Conservation (phyloP, 202 grass and related monocot genomes). For the Zoysia matrella region DNA sequence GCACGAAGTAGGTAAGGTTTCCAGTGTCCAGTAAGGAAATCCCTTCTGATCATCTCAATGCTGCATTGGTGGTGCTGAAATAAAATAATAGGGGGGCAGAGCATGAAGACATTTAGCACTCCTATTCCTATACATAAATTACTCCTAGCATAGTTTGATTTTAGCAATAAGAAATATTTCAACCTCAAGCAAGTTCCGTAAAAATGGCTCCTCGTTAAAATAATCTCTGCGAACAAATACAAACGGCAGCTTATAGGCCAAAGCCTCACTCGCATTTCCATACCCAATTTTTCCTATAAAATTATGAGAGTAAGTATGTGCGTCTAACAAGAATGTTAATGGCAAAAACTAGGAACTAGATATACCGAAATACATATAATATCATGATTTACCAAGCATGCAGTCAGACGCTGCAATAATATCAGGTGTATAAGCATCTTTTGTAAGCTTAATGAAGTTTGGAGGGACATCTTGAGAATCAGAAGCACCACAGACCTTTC, state of each 20-base stretch:
- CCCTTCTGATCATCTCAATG: constrained; percentile 97
- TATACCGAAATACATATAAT: constrained; percentile 14
- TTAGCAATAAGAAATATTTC: constrained; percentile 40
- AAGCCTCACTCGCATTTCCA: constrained; percentile 92
- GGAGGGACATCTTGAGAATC: constrained; percentile 81
- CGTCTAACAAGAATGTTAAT: constrained; percentile 8
- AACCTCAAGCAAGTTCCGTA: constrained; percentile 99
- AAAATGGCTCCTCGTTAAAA: constrained; percentile 98
- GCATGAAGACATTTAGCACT: constrained; percentile 14
- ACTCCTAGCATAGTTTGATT: constrained; percentile 9
- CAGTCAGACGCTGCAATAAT: constrained; percentile 96
- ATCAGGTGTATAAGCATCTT: constrained; percentile 96
- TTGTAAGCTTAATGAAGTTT: constrained; percentile 96
- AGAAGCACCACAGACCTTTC: constrained; percentile 95
- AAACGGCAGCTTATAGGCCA: constrained; percentile 96
- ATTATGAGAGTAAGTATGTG: constrained; percentile 18
- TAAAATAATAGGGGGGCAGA: constrained; percentile 28
- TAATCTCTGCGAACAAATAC: constrained; percentile 97
- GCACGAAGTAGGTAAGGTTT: constrained; percentile 88
- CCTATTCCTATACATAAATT: constrained; percentile 8
- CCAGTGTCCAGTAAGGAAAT: constrained; percentile 98
- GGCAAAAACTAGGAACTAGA: constrained; percentile 13
- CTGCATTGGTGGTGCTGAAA: constrained; percentile 86
- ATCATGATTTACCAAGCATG: constrained; percentile 88
- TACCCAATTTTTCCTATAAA: constrained; percentile 95